Conservation (phyloP, 202 grass and related monocot species). For the Brachypodium distachyon region DNA sequence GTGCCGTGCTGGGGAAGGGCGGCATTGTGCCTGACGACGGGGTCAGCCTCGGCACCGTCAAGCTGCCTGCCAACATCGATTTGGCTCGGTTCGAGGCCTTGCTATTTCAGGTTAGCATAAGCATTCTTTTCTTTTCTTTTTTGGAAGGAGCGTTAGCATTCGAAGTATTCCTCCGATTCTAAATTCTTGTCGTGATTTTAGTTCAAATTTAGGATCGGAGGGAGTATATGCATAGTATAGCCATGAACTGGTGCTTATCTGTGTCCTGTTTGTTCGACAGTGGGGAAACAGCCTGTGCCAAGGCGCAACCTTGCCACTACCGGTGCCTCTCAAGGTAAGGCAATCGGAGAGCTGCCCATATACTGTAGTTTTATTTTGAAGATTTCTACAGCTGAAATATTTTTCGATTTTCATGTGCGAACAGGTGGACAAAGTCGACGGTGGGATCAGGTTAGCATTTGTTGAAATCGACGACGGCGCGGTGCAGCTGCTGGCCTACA, state of each 20-base stretch:
- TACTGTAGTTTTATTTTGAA: not conserved
- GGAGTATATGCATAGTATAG: too few species aligned
- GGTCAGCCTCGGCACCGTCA: constrained; percentile 75
- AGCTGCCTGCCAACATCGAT: constrained; percentile 79
- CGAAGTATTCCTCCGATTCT: too few species aligned
- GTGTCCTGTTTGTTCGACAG: constrained; percentile 25
- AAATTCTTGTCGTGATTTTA: too few species aligned
- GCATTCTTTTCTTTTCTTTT: too few species aligned
- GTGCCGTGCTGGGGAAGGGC: constrained; percentile 32
- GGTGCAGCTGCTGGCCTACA: constrained; percentile 56
- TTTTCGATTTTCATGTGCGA: not conserved
- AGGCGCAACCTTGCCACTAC: constrained; percentile 83
- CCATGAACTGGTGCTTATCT: not conserved
- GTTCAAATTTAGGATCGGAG: too few species aligned
- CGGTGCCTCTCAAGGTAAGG: constrained; percentile 79
- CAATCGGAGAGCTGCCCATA: not conserved
- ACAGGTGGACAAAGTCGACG: constrained; percentile 84
- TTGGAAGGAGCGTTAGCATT: too few species aligned
- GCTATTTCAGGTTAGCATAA: constrained; percentile 56
- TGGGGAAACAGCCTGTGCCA: constrained; percentile 97
- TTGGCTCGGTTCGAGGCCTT: constrained; percentile 51
- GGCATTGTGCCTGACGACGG: constrained; percentile 39
- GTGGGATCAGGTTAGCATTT: constrained; percentile 68
- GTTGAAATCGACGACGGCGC: constrained; percentile 43
- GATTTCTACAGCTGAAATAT: not conserved